phyloP scores from a whole-genome alignment of 1,284 basidiomycete species.

The Spongiforma sp. region DNA sequence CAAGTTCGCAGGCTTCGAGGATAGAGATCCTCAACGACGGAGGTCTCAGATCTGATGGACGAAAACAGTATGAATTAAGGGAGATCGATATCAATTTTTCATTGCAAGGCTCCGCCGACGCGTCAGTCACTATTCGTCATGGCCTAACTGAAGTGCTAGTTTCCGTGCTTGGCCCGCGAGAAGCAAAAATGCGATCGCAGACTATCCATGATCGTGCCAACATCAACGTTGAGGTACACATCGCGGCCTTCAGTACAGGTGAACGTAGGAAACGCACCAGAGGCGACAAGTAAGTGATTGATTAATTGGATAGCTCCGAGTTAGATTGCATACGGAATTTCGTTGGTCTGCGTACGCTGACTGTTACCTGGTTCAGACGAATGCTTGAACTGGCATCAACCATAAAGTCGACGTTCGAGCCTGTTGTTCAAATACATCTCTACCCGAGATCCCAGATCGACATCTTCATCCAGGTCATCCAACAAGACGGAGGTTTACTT shows the following conservation, averaged over 20 bases:
- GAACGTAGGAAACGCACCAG: constrained; percentile 77
- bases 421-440: constrained; percentile 88
- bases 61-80: constrained; percentile 90
- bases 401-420: constrained; percentile 95
- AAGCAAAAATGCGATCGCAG: constrained; percentile 78
- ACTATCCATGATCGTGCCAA: constrained; percentile 84
- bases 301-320: background rate
- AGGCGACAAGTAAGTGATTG: constrained; percentile 82
- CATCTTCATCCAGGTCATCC: constrained; percentile 90
- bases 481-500: constrained; percentile 94
- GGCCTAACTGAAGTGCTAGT: constrained; percentile 90
- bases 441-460: constrained; percentile 96
- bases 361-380: constrained; percentile 59
- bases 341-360: constrained; percentile 12
- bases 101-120: constrained; percentile 82
- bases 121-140: constrained; percentile 84
- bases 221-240: constrained; percentile 85
- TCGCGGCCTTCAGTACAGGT: constrained; percentile 86
- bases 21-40: constrained; percentile 92
- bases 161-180: constrained; percentile 90
- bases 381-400: constrained; percentile 86
- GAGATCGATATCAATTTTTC: constrained; percentile 82
- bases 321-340: too few species aligned
- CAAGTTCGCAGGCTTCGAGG: constrained; percentile 62
- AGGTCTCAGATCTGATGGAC: constrained; percentile 89